Conservation (phyloP, 1,139 yeast genomes). For the Blastobotrys proliferans region DNA sequence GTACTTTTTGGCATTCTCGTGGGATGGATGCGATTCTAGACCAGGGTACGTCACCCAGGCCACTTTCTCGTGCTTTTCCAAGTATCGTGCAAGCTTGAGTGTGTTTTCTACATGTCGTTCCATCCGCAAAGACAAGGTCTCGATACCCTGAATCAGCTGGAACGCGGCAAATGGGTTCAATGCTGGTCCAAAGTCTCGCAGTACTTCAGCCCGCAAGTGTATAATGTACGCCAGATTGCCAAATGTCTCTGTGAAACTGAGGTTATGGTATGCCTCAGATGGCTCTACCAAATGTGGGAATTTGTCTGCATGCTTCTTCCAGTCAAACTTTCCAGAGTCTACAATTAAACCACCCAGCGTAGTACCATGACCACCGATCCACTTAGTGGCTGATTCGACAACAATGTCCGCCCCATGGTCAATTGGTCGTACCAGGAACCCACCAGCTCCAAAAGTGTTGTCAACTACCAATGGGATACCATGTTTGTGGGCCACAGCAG, state of each 20-base stretch:
- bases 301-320: slow-evolving; percentile 75
- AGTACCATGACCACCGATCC: slow-evolving; percentile 98
- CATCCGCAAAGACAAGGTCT: slow-evolving; percentile 87
- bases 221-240: slow-evolving; percentile 77
- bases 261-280: slow-evolving; percentile 90
- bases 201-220: slow-evolving; percentile 76
- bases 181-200: slow-evolving; percentile 90
- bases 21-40: slow-evolving; percentile 74
- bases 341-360: slow-evolving; percentile 90
- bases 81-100: slow-evolving; percentile 70
- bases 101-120: slow-evolving; percentile 89
- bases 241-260: slow-evolving; percentile 73
- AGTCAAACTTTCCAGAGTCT: slow-evolving; percentile 89
- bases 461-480: slow-evolving; percentile 93
- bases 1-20: slow-evolving; percentile 78
- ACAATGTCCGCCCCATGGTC: slow-evolving; percentile 86
- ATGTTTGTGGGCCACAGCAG: slow-evolving; percentile 74
- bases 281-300: slow-evolving; percentile 91
- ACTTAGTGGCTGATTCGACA: slow-evolving; percentile 90
- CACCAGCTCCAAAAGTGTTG: slow-evolving; percentile 98
- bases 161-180: slow-evolving; percentile 87
- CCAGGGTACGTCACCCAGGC: slow-evolving; percentile 92
- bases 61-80: slow-evolving; percentile 70
- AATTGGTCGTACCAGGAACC: slow-evolving; percentile 78
- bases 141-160: slow-evolving; percentile 84